Evolutionary conservation across 2,329 filamentous ascomycete species (phyloP).

Genomic region (Aspergillus thermomutatus): DNA sequence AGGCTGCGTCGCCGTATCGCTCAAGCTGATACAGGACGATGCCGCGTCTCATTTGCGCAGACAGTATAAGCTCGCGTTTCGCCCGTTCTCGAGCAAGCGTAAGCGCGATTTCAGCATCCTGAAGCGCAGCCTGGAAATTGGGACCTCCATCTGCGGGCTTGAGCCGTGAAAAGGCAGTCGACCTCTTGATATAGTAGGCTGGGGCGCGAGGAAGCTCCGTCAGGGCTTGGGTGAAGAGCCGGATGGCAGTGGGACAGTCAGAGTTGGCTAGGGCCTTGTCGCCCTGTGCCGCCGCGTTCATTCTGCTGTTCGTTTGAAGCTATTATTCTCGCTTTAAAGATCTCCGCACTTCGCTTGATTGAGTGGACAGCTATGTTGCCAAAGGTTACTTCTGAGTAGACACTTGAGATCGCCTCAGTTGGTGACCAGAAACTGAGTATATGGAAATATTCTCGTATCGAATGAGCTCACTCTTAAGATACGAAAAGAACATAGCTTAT

Average conservation of each 20-base stretch:
- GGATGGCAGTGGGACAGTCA: constrained; percentile 66
- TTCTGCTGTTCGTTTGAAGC: constrained; percentile 21
- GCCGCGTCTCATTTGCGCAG: constrained; percentile 78
- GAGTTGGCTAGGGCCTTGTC: constrained; percentile 59
- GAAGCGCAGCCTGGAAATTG: constrained; percentile 52
- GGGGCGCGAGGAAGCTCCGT: constrained; percentile 62
- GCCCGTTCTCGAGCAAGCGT: constrained; percentile 63
- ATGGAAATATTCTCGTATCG: neutral
- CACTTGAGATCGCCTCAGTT: neutral
- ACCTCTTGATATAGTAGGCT: constrained; percentile 76
- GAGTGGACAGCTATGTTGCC: neutral
- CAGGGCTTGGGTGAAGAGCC: constrained; percentile 65
- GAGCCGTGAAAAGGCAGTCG: constrained; percentile 70
- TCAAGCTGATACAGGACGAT: constrained; percentile 69
- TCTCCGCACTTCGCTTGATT: neutral
- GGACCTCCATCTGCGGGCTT: constrained; percentile 48
- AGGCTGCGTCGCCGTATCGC: constrained; percentile 70
- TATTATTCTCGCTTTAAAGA: neutral
- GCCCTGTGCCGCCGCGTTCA: constrained; percentile 56
- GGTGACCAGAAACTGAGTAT: neutral
- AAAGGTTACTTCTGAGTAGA: neutral
- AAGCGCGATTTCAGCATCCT: constrained; percentile 66
- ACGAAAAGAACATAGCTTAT: neutral
- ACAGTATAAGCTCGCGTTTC: constrained; percentile 70
- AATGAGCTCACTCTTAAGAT: neutral